Conservation (phyloP, 306 rosid genomes). For the Cicer chorassanicum region DNA sequence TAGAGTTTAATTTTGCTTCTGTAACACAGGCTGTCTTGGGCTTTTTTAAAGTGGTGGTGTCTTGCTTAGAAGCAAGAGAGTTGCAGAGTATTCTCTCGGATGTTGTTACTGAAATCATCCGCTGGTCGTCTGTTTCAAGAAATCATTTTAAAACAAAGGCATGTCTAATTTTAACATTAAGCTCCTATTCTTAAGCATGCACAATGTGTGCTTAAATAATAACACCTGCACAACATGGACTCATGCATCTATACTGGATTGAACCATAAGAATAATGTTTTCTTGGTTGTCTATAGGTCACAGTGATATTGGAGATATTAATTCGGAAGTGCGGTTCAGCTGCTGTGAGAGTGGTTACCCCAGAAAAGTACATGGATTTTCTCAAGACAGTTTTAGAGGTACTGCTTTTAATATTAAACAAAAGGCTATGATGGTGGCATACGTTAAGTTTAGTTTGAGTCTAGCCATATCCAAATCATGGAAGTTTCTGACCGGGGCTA, state of each 20-base stretch:
- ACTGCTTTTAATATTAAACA: conserved; percentile 33
- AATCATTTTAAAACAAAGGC: conserved; percentile 90
- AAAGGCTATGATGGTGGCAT: background rate
- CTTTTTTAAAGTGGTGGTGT: conserved; percentile 87
- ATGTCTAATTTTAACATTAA: conserved; percentile 44
- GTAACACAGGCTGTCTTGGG: conserved; percentile 95
- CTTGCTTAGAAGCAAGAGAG: conserved; percentile 63
- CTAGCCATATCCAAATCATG: conserved; percentile 32
- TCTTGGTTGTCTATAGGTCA: conserved; percentile 59
- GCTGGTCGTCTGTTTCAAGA: conserved; percentile 84
- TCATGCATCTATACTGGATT: conserved; percentile 7
- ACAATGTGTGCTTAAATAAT: conserved; percentile 19
- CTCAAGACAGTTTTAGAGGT: conserved; percentile 74
- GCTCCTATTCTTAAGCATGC: background rate
- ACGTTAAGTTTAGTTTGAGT: background rate
- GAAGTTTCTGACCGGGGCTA: conserved; percentile 18
- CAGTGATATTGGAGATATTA: conserved; percentile 75
- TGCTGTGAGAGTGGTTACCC: conserved; percentile 66
- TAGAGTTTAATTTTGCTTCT: conserved; percentile 45
- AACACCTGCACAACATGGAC: conserved; percentile 3
- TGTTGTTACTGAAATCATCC: conserved; percentile 63
- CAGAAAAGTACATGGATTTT: conserved; percentile 72
- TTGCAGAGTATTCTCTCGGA: conserved; percentile 71
- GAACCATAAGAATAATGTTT: conserved; percentile 7
- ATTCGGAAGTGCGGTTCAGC: conserved; percentile 83